Conservation (phyloP, 768 basidiomycete genomes). For the Russula abietina region DNA sequence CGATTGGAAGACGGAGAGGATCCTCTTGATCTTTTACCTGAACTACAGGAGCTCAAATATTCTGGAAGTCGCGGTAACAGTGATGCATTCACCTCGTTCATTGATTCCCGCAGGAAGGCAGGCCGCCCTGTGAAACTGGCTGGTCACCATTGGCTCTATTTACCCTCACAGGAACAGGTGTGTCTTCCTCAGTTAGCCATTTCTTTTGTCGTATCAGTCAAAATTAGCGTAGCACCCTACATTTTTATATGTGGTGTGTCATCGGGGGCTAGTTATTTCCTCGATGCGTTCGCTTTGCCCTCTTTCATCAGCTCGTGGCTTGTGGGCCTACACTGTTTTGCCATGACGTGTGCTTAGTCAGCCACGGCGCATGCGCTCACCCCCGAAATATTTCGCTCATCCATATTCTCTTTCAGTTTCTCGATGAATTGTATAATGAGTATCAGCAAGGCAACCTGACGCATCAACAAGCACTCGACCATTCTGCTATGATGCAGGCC, state of each 20-base stretch:
- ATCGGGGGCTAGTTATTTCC: background rate
- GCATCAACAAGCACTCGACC: conserved; percentile 10
- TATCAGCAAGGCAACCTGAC: conserved; percentile 9
- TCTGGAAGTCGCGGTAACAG: no score
- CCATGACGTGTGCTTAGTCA: conserved; percentile 21
- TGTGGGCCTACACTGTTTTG: conserved; percentile 15
- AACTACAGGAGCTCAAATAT: no score
- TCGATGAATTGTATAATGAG: background rate
- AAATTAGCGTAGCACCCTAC: background rate
- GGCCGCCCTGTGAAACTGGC: no score
- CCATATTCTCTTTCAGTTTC: background rate
- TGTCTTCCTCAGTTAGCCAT: conserved; percentile 1
- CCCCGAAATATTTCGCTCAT: background rate
- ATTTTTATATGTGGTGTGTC: background rate
- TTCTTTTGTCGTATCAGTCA: background rate
- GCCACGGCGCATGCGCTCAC: background rate
- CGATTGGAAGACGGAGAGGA: no score
- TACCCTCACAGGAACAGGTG: conserved; percentile 11
- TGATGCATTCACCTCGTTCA: no score
- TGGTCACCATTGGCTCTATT: no score
- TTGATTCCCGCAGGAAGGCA: no score
- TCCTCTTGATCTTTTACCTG: no score
- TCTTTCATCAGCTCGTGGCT: conserved; percentile 18
- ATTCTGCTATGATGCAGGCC: background rate
- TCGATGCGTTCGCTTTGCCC: conserved; percentile 1